Percentiles rank a stretch among this genome's conserved stretches.
Conservation (phyloP, 768 basidiomycete genomes). For the Xerocomellus dryophilus region DNA sequence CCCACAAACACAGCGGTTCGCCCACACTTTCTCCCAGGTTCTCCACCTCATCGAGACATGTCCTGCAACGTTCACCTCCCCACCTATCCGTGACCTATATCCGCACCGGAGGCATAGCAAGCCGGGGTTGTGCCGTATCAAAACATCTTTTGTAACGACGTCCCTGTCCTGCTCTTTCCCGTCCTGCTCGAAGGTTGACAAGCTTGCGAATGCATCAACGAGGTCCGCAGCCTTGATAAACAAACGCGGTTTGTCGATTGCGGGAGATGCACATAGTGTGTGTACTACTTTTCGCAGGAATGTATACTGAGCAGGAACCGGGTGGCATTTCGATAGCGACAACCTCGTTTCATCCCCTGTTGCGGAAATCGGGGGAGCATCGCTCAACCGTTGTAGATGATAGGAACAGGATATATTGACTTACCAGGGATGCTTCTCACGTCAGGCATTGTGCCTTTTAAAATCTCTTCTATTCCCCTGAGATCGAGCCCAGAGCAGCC, state of each 20-base stretch:
- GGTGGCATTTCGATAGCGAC: conserved; percentile 60
- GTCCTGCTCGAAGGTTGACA: conserved; percentile 36
- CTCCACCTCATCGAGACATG: conserved; percentile 48
- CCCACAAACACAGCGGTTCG: conserved; percentile 63
- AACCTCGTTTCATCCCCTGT: conserved; percentile 50
- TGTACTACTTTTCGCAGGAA: conserved; percentile 43
- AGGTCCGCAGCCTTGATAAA: conserved; percentile 73
- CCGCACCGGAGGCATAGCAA: conserved; percentile 63
- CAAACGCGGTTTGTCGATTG: conserved; percentile 62
- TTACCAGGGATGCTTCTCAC: conserved; percentile 21
- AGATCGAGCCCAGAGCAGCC: conserved; percentile 66
- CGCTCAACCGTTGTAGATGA: not conserved
- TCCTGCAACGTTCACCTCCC: conserved; percentile 27
- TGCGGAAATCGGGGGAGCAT: not conserved
- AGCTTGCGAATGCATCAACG: conserved; percentile 54
- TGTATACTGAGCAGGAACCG: conserved; percentile 44
- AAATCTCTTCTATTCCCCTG: conserved; percentile 43
- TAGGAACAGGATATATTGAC: conserved; percentile 12
- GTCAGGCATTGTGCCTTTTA: conserved; percentile 38
- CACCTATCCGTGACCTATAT: conserved; percentile 48
- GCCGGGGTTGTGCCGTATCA: conserved; percentile 39
- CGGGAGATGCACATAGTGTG: conserved; percentile 44
- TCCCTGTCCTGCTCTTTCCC: conserved; percentile 47
- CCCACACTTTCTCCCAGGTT: conserved; percentile 65
- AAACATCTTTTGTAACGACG: conserved; percentile 58